Evolutionary conservation across 2,329 filamentous ascomycete genomes (phyloP), one percentile per base, ranked within the genome.

Genomic region (Alternaria gansuensis): DNA sequence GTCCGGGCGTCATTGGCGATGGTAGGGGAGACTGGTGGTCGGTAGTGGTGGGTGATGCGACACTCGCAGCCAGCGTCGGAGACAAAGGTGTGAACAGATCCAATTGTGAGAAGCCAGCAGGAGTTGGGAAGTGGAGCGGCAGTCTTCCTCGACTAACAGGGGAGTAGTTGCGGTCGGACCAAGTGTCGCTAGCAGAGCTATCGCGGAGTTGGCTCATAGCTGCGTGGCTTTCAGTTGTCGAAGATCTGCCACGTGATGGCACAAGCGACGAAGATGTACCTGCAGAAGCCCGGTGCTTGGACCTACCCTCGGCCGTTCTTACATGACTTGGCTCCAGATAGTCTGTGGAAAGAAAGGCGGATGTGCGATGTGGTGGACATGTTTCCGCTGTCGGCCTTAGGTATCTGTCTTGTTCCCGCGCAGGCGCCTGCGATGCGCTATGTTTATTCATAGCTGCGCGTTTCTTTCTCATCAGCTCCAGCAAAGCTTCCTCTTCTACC

Each of bases 401-500:
- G 58, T 60, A 63, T 36, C 65, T 61, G 34, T 70, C 69, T 34
- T 77, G 65, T 59, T 80, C 76, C 5, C 78, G 57, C 13, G 74
- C 74, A 23, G 74, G 66, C 34, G 75, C 78, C 59, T 80, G 75
- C 1, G 74, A 66, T 56, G 75, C 77, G 48, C 71, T 76, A 13
- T 55, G 52, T 62, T 80, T 78, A 26, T 75, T 75, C 80, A 82
- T 82, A 7, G 76, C 77, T 10, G 80, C 80, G 43, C 81, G 77
- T 65, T 82, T 83, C 56, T 78, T 76, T 7, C 82, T 79, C 80
- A 83, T 82, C 69, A 83, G 71, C 54, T 82, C 81, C 34, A 83
- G 62, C 13, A 83, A 65, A 24, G 79, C 78, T 68, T 82, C 81
- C 64, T 83, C 82, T 65, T 83, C 82, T 53, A 80, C 76, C 1